Evolutionary conservation across 1,284 basidiomycete genomes (phyloP).

Genomic region (Volvariella volvacea): DNA sequence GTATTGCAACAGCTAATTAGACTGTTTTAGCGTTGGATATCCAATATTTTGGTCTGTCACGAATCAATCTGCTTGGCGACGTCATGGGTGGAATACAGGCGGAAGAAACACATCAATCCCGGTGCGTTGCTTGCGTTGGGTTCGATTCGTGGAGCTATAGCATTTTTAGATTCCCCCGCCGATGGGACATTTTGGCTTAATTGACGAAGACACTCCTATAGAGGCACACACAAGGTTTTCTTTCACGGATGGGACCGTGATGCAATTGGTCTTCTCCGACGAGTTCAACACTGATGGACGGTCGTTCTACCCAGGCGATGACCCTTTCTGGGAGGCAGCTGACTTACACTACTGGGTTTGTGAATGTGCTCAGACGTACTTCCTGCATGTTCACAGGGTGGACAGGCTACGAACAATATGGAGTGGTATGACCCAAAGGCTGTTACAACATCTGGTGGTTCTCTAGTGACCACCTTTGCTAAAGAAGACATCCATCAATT

Average conservation of each 20-base stretch:
- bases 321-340: slow-evolving; percentile 63
- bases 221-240: slow-evolving; percentile 44
- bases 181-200: slow-evolving; percentile 51
- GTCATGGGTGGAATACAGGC: slow-evolving; percentile 57
- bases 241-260: slow-evolving; percentile 37
- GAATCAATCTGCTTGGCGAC: neutral
- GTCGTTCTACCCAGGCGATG: slow-evolving; percentile 59
- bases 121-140: slow-evolving; percentile 21
- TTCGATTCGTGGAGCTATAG: neutral
- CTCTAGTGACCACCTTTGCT: slow-evolving; percentile 74
- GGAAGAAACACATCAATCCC: slow-evolving; percentile 59
- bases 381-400: neutral
- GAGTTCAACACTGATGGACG: slow-evolving; percentile 74
- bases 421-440: slow-evolving; percentile 73
- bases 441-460: slow-evolving; percentile 73
- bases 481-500: slow-evolving; percentile 63
- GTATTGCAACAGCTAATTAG: neutral
- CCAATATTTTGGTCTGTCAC: slow-evolving; percentile 25
- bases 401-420: slow-evolving; percentile 48
- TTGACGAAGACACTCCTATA: slow-evolving; percentile 62
- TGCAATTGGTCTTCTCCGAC: slow-evolving; percentile 58
- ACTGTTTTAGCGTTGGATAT: slow-evolving; percentile 44
- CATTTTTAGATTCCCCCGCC: slow-evolving; percentile 33
- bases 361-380: neutral
- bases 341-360: slow-evolving; percentile 70